Percentiles rank a stretch among this genome's conserved stretches.
Evolutionary conservation across 1,284 basidiomycete genomes (phyloP).

Genomic region (Cutaneotrichosporon cyanovorans): DNA sequence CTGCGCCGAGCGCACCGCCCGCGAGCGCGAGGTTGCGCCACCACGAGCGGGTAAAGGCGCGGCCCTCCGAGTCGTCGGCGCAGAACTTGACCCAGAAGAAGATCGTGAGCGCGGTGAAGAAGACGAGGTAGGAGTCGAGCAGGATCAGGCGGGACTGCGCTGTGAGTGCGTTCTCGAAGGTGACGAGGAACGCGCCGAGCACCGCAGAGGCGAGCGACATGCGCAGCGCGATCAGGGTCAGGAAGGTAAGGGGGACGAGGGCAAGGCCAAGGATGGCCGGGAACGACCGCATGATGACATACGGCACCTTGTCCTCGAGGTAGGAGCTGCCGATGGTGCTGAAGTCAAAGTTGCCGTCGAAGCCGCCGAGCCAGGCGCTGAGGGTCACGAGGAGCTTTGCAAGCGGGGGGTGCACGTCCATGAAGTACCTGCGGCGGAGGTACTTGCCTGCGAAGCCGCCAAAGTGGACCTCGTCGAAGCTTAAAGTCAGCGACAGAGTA

Average conservation of each 20-base stretch:
- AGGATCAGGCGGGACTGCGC: constrained; percentile 96
- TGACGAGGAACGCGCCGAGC: constrained; percentile 81
- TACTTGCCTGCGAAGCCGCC: constrained; percentile 85
- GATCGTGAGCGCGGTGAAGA: constrained; percentile 87
- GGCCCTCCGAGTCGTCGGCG: constrained; percentile 66
- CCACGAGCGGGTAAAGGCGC: constrained; percentile 74
- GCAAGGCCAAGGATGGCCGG: constrained; percentile 84
- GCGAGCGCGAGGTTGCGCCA: constrained; percentile 89
- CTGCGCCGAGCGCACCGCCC: constrained; percentile 82
- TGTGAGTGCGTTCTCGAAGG: constrained; percentile 91
- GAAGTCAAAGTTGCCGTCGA: constrained; percentile 90
- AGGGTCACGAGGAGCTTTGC: constrained; percentile 93
- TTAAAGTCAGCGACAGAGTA: constrained; percentile 47
- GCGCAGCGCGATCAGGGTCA: constrained; percentile 86
- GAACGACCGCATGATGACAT: constrained; percentile 90
- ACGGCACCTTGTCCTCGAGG: constrained; percentile 68
- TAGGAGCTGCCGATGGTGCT: constrained; percentile 90
- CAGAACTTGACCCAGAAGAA: constrained; percentile 86
- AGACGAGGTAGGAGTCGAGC: constrained; percentile 92
- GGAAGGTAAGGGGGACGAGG: constrained; percentile 82
- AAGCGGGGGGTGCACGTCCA: constrained; percentile 96
- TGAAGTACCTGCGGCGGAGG: constrained; percentile 87
- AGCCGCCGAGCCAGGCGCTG: constrained; percentile 81
- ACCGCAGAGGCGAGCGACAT: constrained; percentile 83
- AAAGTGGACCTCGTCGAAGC: constrained; percentile 96